Conservation (phyloP, 805 yeast species). For the Candida germanica region DNA sequence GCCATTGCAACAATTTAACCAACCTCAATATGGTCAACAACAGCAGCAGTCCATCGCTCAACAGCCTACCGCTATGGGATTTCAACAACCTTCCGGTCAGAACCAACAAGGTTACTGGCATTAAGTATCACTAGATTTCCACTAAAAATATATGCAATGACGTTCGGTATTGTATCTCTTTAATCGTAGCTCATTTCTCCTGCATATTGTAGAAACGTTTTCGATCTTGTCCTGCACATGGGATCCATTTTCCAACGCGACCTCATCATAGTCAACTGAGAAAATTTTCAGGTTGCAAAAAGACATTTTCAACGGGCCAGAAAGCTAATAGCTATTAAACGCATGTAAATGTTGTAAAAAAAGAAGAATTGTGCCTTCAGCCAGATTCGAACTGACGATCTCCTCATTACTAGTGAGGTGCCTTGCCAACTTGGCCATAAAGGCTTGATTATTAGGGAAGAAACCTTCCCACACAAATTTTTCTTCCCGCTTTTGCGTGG, state of each 20-base stretch:
- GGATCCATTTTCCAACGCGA: too few relatives aligned
- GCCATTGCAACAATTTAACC: constrained; percentile 8
- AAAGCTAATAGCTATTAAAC: too few relatives aligned
- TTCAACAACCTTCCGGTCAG: constrained; percentile 13
- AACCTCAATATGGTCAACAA: constrained; percentile 8
- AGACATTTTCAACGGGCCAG: too few relatives aligned
- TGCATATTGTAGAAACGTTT: too few relatives aligned
- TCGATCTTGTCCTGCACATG: too few relatives aligned
- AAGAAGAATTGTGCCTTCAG: constrained; percentile 17
- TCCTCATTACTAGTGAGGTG: constrained; percentile 26
- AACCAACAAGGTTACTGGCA: constrained; percentile 1
- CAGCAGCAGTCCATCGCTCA: constrained; percentile 11
- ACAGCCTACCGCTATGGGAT: constrained; percentile 18
- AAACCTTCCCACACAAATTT: too few relatives aligned
- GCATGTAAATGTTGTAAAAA: too few relatives aligned
- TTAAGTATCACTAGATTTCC: too few relatives aligned
- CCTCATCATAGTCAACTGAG: too few relatives aligned
- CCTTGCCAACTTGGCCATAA: constrained; percentile 24
- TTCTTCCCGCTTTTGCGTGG: too few relatives aligned
- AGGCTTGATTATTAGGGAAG: constrained; percentile 10
- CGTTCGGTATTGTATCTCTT: too few relatives aligned
- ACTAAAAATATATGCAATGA: background rate
- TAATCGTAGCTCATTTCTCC: background rate
- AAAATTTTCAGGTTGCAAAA: too few relatives aligned
- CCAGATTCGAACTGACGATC: constrained; percentile 24